Base-by-base conservation (phyloP, 2,329 filamentous ascomycete genomes). In the Nothomitra cinnamomea region DNA sequence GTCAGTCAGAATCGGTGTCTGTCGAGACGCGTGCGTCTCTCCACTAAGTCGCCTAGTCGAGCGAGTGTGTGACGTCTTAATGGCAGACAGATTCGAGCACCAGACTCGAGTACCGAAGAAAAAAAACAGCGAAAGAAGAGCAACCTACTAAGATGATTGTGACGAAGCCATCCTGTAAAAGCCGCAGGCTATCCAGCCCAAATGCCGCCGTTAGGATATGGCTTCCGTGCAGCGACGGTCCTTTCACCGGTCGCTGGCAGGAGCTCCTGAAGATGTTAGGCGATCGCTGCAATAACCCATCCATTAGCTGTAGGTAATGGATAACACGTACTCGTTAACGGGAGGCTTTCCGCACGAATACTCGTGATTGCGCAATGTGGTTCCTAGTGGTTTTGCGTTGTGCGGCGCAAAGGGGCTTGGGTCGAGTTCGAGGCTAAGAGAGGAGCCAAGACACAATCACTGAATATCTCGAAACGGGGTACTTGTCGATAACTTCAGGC, bases 121-220 rank as follows among this genome's bases (percentile, higher is more conserved):
- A 28, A 28, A 15, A 15, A 19, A 15, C 10, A 2, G 45, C 10
- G 28, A 32, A 28, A 2, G 10, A 21, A 5, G 41, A 17, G 1
- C 8, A 15, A 53, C 52, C 19, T 53, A 53, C 52, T 48, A 25
- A 5, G 52, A 53, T 22, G 52, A 53, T 25, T 53, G 52, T 5
- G 52, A 53, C 8, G 52, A 53, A 28, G 52, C 40, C 52, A 53
- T 53, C 22, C 19, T 15, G 35, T 13, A 17, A 42, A 15, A 32
- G 19, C 5, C n/a, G 22, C 36, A 52, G 41, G 50, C 19, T 17
- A 35, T 24, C 25, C 25, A 49, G 45, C 25, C 45, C 24, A 15
- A 49, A 6, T 22, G n/a, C 24, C 24, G 43, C 43, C 32, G n/a
- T 5, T 32, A 5, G 25, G n/a, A 17, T n/a, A n/a, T 19, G 25